phyloP scores from a whole-genome alignment of 305 asterid species.

The Fraxinus baroniana region DNA sequence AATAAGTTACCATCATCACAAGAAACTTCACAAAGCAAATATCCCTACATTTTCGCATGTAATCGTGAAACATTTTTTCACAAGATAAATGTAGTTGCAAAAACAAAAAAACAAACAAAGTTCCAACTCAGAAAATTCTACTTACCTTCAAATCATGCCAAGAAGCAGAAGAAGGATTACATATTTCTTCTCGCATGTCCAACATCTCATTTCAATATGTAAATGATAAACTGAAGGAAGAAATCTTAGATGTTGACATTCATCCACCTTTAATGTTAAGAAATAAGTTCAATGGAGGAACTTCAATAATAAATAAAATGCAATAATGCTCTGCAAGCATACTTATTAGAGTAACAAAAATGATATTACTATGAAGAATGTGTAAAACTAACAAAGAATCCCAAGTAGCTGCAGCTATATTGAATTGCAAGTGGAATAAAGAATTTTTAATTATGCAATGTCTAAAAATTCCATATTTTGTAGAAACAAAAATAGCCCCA shows the following conservation, averaged over 20 bases:
- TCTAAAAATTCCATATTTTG: slow-evolving; percentile 40
- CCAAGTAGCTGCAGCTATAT: slow-evolving; percentile 3
- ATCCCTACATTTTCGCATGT: too few relatives aligned
- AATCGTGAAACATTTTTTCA: too few relatives aligned
- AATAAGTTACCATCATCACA: too few relatives aligned
- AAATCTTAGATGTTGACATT: slow-evolving; percentile 68
- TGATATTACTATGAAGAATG: background rate
- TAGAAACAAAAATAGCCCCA: slow-evolving; percentile 79
- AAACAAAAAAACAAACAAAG: too few relatives aligned
- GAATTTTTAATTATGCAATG: slow-evolving; percentile 1
- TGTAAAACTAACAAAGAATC: slow-evolving; percentile 14
- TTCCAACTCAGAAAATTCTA: too few relatives aligned
- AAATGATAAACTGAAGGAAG: slow-evolving; percentile 34
- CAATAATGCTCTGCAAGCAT: slow-evolving; percentile 19
- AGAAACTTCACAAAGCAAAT: too few relatives aligned
- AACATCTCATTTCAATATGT: slow-evolving; percentile 8
- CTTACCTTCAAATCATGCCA: too few relatives aligned
- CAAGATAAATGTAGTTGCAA: too few relatives aligned
- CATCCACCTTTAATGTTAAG: slow-evolving; percentile 67
- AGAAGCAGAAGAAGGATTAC: too few relatives aligned
- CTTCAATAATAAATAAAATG: slow-evolving; percentile 18
- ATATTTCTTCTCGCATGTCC: background rate
- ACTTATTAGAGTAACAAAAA: background rate
- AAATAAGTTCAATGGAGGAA: slow-evolving; percentile 22
- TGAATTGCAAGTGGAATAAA: slow-evolving; percentile 11